Base-by-base conservation (phyloP, 2,329 filamentous ascomycete genomes). In the Epichloe amarillans region DNA sequence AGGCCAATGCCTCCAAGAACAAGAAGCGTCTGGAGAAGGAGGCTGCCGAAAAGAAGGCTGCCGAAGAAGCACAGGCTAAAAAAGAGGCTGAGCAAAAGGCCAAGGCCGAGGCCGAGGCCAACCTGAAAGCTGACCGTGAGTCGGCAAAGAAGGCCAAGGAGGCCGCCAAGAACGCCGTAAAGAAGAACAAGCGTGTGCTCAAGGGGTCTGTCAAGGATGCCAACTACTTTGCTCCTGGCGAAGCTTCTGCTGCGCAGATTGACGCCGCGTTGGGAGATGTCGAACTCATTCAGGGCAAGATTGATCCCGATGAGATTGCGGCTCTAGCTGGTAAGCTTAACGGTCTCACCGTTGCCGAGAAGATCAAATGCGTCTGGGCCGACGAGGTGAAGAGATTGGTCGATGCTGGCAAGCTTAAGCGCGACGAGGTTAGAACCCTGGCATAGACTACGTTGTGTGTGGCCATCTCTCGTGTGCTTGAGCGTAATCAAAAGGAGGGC, bases 101-200 rank as follows among this genome's bases (percentile, higher is more conserved):
- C 44, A 80, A 83, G 58, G 87, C 86, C 66, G 89, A 94, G 57
- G 87, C 88, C 15, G 93, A 95, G 68, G 87, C 86, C 60, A 77
- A 83, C 41, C 88, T 89, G 57, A 97, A 97, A 78, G 79, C 76
- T 5, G 83, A 88, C 52, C 86, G 86, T 59, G 89, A 91, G 59
- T 79, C 85, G 56, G 74, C 74, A 63, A 98, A 97, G 82, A 98
- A 98, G 80, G 84, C 86, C 54, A 98, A 97, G 77, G 93, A 98
- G 72, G 91, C 91, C 2, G 93, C 93, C 52, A 98, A 98, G 83
- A 96, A 89, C 64, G 93, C 93, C 14, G 86, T 93, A 62, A 98
- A 98, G 86, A 98, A 98, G 86, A 98, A 98, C 81, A 96, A 96
- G 81, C 88, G 93, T 76, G 86, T 97, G 46, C 83, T 98, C 61